Percentiles rank a stretch among this genome's conserved stretches.
phyloP scores from a whole-genome alignment of 192 early-diverging fungal genomes.

The Backusella sp. region DNA sequence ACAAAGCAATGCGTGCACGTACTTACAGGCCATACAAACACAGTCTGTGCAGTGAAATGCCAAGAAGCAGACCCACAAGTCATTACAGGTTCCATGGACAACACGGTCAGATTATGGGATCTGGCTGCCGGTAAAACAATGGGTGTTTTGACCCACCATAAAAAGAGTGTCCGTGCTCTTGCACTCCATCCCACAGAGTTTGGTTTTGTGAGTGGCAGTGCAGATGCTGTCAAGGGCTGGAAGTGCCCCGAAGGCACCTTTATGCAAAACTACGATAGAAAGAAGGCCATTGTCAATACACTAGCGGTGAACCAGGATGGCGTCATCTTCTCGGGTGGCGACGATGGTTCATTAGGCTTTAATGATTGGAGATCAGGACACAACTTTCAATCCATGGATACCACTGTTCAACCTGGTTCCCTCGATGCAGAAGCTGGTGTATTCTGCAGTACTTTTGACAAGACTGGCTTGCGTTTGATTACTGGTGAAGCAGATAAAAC shows the following conservation, averaged over 20 bases:
- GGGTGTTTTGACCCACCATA: constrained; percentile 95
- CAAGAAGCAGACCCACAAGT: constrained; percentile 98
- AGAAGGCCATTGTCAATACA: constrained; percentile 88
- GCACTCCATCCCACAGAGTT: constrained; percentile 93
- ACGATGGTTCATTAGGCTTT: constrained; percentile 96
- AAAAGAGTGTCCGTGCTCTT: constrained; percentile 91
- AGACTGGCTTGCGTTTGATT: constrained; percentile 90
- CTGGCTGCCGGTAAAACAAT: constrained; percentile 94
- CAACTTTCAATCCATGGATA: constrained; percentile 89
- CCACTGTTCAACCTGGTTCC: constrained; percentile 92
- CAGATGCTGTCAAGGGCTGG: constrained; percentile 98
- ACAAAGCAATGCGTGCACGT: constrained; percentile 92
- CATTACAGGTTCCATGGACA: constrained; percentile 91
- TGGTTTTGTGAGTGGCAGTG: constrained; percentile 84
- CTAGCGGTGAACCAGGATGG: constrained; percentile 87
- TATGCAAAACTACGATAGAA: constrained; percentile 90
- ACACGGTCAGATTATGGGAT: constrained; percentile 95
- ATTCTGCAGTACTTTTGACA: constrained; percentile 94
- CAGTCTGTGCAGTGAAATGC: constrained; percentile 83
- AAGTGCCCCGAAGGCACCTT: constrained; percentile 93
- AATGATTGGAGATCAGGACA: constrained; percentile 97
- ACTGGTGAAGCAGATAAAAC: constrained; percentile 99
- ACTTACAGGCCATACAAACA: constrained; percentile 83
- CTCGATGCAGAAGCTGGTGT: constrained; percentile 95
- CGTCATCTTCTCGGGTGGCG: constrained; percentile 95